Conservation (phyloP, 2,329 filamentous ascomycete genomes). For the Verticillium isaacii region DNA sequence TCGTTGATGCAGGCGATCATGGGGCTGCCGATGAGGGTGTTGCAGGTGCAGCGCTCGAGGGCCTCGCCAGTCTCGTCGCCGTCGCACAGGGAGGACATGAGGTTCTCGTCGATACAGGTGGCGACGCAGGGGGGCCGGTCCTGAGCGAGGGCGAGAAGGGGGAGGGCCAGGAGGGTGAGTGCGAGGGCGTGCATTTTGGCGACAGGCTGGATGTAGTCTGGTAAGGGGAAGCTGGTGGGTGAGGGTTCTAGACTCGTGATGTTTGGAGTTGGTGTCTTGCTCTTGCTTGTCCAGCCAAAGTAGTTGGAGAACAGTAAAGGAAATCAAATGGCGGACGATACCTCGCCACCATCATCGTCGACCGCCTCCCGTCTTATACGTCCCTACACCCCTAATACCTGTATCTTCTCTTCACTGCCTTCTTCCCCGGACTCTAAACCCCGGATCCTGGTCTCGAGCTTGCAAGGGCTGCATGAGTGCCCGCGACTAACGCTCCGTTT, state of each 20-base stretch:
- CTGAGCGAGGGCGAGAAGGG: not conserved
- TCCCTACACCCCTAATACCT: not conserved
- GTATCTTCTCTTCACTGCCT: not conserved
- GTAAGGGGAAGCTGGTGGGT: not conserved
- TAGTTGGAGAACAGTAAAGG: too few relatives aligned
- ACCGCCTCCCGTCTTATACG: not conserved
- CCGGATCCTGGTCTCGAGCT: not conserved
- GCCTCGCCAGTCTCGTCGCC: slow-evolving; percentile 8
- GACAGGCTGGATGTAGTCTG: not conserved
- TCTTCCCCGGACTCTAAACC: not conserved
- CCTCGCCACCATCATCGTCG: not conserved
- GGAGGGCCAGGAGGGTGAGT: not conserved
- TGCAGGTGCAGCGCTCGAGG: slow-evolving; percentile 6
- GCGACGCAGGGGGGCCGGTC: slow-evolving; percentile 2
- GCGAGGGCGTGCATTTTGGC: not conserved
- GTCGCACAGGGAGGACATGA: slow-evolving; percentile 7
- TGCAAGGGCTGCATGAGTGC: not conserved
- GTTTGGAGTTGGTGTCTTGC: not conserved
- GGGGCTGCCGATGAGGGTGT: slow-evolving; percentile 2
- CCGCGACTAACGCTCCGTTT: not conserved
- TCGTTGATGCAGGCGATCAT: slow-evolving; percentile 6
- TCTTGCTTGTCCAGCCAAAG: too few relatives aligned
- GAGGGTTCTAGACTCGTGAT: not conserved
- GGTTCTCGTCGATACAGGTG: slow-evolving; percentile 1
- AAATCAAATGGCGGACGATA: too few relatives aligned